Base-by-base conservation (phyloP, 106 monocot genomes). In the Gastrodia elata region DNA sequence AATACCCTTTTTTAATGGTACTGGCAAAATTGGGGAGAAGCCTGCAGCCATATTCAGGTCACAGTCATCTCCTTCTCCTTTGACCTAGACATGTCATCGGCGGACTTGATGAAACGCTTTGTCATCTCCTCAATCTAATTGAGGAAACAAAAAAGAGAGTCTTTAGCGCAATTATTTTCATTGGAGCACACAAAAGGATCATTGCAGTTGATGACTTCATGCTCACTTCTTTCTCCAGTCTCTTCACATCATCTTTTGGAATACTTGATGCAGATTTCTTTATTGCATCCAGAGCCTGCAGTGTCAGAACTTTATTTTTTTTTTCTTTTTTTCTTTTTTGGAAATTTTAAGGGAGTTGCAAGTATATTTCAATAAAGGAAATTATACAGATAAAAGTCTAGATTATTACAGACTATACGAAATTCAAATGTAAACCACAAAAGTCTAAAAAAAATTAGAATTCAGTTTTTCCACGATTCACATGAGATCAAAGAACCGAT, bases 1-100 rank as follows among this genome's bases (percentile, higher is more conserved):
- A 52, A 7, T n/a, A 22, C 22, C 18, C 7, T 52, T 52, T n/a
- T 20, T 43, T 2, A 43, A 43, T n/a, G n/a, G n/a, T n/a, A 43
- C 43, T 4, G 15, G 7, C 1, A 4, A 8, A 9, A 8, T 11
- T 14, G 1, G 16, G 18, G 10, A 22, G 52, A 22, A 52, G 22
- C 5, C 52, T 22, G 0, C 22, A 22, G n/a, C 22, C 52, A 32
- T 61, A 61, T 69, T 88, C 80, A 91, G 74, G 71, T 84, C 67
- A 83, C 81, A 56, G 77, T 52, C 7, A 95, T 91, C 77, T 95
- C 94, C 76, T 91, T 95, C 78, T 95, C 94, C 71, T 96, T 96
- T 36, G 87, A 87, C 74, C 89, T 89, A 86, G 89, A 96, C 80
- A 92, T 89, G 68, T 92, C 92, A 52, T 96, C 95, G 20, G 89